Percentiles rank a stretch among this genome's conserved stretches.
Conservation (phyloP, 768 basidiomycete genomes). For the Mycena maculata region DNA sequence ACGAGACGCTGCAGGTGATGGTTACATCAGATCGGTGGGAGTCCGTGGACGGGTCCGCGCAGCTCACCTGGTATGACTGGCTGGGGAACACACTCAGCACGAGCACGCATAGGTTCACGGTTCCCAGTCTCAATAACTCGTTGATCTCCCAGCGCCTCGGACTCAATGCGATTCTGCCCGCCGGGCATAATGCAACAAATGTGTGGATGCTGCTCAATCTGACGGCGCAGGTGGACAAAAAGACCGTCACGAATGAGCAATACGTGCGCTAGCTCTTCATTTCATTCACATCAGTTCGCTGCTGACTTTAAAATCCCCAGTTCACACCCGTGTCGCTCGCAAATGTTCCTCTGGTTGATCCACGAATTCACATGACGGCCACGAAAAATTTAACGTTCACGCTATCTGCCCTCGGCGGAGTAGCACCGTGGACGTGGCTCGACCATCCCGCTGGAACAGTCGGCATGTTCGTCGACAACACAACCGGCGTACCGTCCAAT, state of each 20-base stretch:
- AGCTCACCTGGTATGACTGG: constrained; percentile 72
- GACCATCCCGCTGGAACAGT: constrained; percentile 68
- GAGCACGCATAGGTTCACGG: constrained; percentile 51
- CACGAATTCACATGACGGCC: constrained; percentile 53
- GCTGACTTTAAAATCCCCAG: constrained; percentile 40
- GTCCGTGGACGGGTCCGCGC: constrained; percentile 56
- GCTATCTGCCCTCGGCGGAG: constrained; percentile 64
- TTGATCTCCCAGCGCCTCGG: constrained; percentile 54
- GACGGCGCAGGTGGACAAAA: constrained; percentile 55
- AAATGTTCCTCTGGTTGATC: constrained; percentile 59
- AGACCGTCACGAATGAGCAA: constrained; percentile 61
- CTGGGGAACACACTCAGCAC: constrained; percentile 53
- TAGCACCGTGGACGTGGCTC: constrained; percentile 69
- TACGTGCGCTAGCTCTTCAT: constrained; percentile 52
- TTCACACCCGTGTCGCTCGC: constrained; percentile 65
- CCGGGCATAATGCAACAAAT: constrained; percentile 51
- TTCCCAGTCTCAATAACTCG: constrained; percentile 64
- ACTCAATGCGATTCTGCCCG: constrained; percentile 58
- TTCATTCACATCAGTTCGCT: neutral
- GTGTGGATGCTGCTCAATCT: constrained; percentile 65
- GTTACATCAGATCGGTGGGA: constrained; percentile 67
- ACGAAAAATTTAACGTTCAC: constrained; percentile 56
- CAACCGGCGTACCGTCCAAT: constrained; percentile 56
- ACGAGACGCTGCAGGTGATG: constrained; percentile 59
- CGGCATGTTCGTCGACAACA: constrained; percentile 61